Evolutionary conservation across 192 early-diverging fungal species (phyloP).

Genomic region (Gaertneriomyces sp.): DNA sequence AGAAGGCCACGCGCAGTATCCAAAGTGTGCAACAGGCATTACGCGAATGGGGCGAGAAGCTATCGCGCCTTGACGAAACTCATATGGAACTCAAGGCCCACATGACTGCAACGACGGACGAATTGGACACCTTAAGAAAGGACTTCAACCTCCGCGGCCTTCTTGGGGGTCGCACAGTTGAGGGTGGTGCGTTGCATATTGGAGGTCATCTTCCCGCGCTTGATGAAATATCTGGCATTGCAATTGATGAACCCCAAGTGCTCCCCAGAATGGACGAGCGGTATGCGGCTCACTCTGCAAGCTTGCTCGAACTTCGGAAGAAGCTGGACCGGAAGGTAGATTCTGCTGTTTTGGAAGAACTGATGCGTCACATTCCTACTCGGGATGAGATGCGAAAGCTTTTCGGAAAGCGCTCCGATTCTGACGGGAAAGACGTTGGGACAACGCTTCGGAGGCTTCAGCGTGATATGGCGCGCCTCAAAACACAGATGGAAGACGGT

Average conservation of each 20-base stretch:
- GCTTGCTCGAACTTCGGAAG: conserved; percentile 4
- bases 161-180: too few relatives aligned
- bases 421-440: not conserved
- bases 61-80: too few relatives aligned
- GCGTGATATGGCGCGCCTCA: not conserved
- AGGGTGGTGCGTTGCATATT: not conserved
- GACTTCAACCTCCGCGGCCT: too few relatives aligned
- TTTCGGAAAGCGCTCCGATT: conserved; percentile 7
- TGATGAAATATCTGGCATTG: not conserved
- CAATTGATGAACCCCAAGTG: not conserved
- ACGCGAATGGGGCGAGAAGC: too few relatives aligned
- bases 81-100: too few relatives aligned
- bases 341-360: conserved; percentile 42
- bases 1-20: too few relatives aligned
- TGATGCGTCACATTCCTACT: conserved; percentile 46
- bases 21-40: too few relatives aligned
- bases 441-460: not conserved
- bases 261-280: too few relatives aligned
- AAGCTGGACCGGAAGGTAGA: conserved; percentile 41
- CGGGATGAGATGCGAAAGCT: conserved; percentile 37
- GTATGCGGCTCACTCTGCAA: too few relatives aligned
- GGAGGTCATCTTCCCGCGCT: not conserved
- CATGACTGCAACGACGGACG: too few relatives aligned
- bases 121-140: too few relatives aligned
- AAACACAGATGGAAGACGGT: not conserved